Base-by-base conservation (phyloP, 257 asterid genomes). In the Coffea eugenioides region DNA sequence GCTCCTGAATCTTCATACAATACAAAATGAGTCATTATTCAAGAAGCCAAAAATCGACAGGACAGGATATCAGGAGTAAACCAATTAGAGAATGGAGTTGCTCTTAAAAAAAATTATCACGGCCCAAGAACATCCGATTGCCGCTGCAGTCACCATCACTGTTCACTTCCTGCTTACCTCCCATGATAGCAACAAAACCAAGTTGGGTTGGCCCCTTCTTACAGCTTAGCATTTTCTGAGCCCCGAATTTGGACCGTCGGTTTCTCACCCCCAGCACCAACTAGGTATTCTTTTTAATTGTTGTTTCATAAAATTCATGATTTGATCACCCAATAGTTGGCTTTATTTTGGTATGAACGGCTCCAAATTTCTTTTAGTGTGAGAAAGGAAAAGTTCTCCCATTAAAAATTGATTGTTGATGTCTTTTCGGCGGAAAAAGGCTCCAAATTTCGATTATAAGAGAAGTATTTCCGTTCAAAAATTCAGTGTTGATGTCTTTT, bases 61-160 rank as follows among this genome's bases (percentile, higher is more conserved):
- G 14, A 75, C 43, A 57, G 1, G 43, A 74, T 51, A 27, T 73
- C 41, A 31, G 15, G 43, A 34, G n/a, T 1, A 6, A 10, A 18
- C 66, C 67, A 61, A 23, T 5, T 61, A 25, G 2, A 8, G 25
- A 61, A 23, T 2, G 18, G 23, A 21, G 23, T 6, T 5, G 15
- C 52, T 13, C 23, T 9, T 12, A 23, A 12, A 71, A n/a, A 25
- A 25, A 49, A 49, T 12, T 10, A 51, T 34, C 65, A 57, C 21
- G 56, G 27, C 79, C 79, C 4, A 41, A 3, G 21, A 59, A 3
- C 1, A 57, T 4, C 41, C 59, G 10, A 57, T 1, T 9, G 67
- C 79, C 82, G 81, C 76, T 82, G 74, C 68, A 51, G 86, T 85
- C 85, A 31, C 69, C 39, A 25, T 85, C 85, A 62, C 62, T 4